Evolutionary conservation across 768 basidiomycete genomes (phyloP).

Genomic region (Hydnum rufescens): DNA sequence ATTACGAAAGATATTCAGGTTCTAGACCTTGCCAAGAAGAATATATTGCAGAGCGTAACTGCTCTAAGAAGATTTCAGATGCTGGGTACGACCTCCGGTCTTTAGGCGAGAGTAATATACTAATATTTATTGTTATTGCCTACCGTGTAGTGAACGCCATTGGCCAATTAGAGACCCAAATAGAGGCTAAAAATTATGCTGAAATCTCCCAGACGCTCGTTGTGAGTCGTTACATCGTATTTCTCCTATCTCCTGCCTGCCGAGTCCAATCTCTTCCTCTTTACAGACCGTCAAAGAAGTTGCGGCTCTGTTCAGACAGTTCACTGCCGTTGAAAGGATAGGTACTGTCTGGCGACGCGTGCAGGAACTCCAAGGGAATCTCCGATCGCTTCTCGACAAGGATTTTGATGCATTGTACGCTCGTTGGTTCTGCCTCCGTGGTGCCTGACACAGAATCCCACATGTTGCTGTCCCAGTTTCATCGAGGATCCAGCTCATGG

Average conservation of each 20-base stretch:
- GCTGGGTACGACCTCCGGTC: conserved; percentile 42
- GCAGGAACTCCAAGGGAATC: conserved; percentile 61
- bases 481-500: conserved; percentile 50
- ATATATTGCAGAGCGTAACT: conserved; percentile 68
- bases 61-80: conserved; percentile 79
- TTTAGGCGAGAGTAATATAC: background rate
- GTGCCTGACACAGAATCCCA: background rate
- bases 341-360: conserved; percentile 60
- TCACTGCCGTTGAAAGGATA: conserved; percentile 55
- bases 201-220: conserved; percentile 71
- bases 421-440: background rate
- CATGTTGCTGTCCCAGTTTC: conserved; percentile 30
- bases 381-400: conserved; percentile 60
- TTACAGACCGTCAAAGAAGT: conserved; percentile 74
- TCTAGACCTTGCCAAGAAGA: conserved; percentile 38
- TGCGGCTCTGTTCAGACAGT: conserved; percentile 57
- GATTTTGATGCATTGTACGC: conserved; percentile 88
- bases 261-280: background rate
- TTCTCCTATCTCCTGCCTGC: background rate
- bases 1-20: conserved; percentile 95
- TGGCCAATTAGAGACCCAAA: conserved; percentile 57
- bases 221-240: conserved; percentile 28
- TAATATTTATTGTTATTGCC: background rate
- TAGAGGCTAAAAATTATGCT: conserved; percentile 57
- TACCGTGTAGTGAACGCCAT: conserved; percentile 51